Evolutionary conservation across 495 filamentous ascomycete species (phyloP), one percentile per base, ranked within the genome.

Genomic region (Xylaria cubensis): DNA sequence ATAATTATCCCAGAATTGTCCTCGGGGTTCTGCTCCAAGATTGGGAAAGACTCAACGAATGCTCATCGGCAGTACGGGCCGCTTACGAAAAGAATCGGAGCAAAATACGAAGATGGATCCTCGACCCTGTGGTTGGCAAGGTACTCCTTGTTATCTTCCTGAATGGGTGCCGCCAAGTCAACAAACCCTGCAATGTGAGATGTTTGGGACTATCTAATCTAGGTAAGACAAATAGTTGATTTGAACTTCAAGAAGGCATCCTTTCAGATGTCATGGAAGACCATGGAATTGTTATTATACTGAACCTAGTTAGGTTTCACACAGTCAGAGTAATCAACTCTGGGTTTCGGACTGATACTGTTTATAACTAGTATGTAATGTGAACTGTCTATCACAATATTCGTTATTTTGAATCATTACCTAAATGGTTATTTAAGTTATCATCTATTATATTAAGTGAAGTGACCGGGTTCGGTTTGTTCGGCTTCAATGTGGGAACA

Each of bases 61-160:
- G 36, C 7, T 36, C 2, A 21, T 39, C 64, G 64, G 64, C 46
- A 67, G n/a, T 32, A 67, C 64, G 64, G 63, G 64, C 64, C 64
- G 64, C 32, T 53, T 29, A 15, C n/a, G 46, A 39, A 53, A 67
- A 67, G 15, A 53, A 34, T 51, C 46, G 44, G 46, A 66, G 44
- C 63, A 29, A 29, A 6, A 48, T 13, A 19, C 39, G 19, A 17
- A 48, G 39, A 42, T 42, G 39, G 39, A 46, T 26, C 42, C 63
- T 44, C 8, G 8, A 65, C 24, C 63, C 39, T 19, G 39, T 7
- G 19, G 63, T 48, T 65, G 19, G 4, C 41, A 19, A 65, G 63
- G 41, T n/a, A 32, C n/a, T 44, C 63, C 63, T 34, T 50, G 63
- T 8, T 26, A 42, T 34, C 41, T 17, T 29, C 39, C 39, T 26